A percentile compares a stretch with the other conserved stretches of the same genome.
Conservation (phyloP, 495 filamentous ascomycete genomes). For the Neurospora sublineolata region DNA sequence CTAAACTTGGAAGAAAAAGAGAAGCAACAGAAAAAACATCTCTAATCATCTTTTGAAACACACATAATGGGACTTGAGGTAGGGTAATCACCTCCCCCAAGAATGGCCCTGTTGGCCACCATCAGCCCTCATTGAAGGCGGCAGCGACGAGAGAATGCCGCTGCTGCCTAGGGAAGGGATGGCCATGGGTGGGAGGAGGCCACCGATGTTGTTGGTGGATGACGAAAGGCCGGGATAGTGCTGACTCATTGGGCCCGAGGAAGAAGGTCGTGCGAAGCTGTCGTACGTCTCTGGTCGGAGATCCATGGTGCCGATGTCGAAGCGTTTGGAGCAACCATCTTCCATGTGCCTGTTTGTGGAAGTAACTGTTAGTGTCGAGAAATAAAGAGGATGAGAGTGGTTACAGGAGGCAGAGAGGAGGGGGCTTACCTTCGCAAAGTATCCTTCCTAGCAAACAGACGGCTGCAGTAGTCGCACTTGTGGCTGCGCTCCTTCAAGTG, state of each 20-base stretch:
- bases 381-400: neutral
- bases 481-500: conserved; percentile 65
- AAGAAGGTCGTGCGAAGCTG: conserved; percentile 8
- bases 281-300: conserved; percentile 33
- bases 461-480: conserved; percentile 59
- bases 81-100: neutral
- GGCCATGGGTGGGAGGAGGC: conserved; percentile 33
- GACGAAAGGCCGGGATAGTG: conserved; percentile 4
- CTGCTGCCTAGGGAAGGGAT: conserved; percentile 28
- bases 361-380: conserved; percentile 5
- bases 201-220: conserved; percentile 3
- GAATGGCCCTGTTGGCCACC: neutral
- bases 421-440: conserved; percentile 60
- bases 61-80: neutral
- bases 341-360: conserved; percentile 53
- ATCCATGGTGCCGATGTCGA: conserved; percentile 43
- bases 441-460: conserved; percentile 70
- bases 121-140: conserved; percentile 21
- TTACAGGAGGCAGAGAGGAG: neutral
- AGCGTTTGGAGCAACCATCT: conserved; percentile 65
- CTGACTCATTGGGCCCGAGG: conserved; percentile 15
- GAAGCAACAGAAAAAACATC: neutral
- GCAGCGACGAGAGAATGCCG: conserved; percentile 26
- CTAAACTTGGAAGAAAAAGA: neutral
- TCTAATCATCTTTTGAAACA: neutral